These are phyloP conservation scores for Pseudozyma thailandica DNA, from an alignment of 1,284 basidiomycete genomes.

Conservation along the genomic window DNA sequence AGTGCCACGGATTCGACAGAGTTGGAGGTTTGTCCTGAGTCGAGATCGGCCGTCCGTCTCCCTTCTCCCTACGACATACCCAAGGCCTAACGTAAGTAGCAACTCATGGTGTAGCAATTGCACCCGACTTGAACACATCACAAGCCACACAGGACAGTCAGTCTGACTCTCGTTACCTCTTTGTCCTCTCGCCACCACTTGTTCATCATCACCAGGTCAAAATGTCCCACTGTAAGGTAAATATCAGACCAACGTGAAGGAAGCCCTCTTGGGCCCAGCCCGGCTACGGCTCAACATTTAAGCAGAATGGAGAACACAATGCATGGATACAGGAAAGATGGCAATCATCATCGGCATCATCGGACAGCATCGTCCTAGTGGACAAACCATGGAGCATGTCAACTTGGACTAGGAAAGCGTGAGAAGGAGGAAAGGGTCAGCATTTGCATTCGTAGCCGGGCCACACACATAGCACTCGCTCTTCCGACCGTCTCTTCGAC, in stretches of 20 bases:
- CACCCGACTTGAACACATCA: neutral
- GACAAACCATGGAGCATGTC: neutral
- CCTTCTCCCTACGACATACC: conserved; percentile 48
- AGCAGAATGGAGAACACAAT: conserved; percentile 6
- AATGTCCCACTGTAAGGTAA: conserved; percentile 61
- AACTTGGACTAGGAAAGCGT: neutral
- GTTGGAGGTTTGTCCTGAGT: conserved; percentile 17
- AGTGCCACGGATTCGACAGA: conserved; percentile 2
- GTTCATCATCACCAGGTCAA: conserved; percentile 42
- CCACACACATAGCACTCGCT: conserved; percentile 28
- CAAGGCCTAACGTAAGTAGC: conserved; percentile 38
- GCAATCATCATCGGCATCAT: neutral
- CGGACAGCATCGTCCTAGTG: no score
- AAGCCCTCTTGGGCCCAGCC: conserved; percentile 14
- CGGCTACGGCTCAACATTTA: conserved; percentile 24
- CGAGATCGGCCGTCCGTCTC: conserved; percentile 7
- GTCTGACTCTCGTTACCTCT: conserved; percentile 11
- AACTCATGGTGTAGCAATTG: neutral
- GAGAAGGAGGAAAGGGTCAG: conserved; percentile 10
- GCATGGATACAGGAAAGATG: neutral
- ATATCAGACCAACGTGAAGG: conserved; percentile 33
- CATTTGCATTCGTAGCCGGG: conserved; percentile 38
- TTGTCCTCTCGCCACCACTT: conserved; percentile 14
- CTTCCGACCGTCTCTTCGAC: conserved; percentile 21
- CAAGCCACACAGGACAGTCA: conserved; percentile 1